Evolutionary conservation across 768 basidiomycete species (phyloP), one percentile per base, ranked within the genome.

Genomic region (Pluteus cervinus): DNA sequence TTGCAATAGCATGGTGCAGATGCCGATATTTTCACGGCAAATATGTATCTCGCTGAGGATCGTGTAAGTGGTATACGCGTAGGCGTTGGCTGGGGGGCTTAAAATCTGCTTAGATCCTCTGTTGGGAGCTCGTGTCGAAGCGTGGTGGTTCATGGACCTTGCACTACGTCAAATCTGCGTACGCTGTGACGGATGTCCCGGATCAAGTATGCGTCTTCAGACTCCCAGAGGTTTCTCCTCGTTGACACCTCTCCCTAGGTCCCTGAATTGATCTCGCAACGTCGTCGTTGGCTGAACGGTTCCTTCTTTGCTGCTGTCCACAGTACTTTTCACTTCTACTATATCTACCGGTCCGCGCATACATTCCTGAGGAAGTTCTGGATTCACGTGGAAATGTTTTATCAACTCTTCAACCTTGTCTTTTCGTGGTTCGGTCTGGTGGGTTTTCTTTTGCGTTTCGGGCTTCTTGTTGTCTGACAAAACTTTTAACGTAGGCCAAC

Each of bases 271-370:
- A 90, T 99, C 50, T 88, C 88, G 0, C 94, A 98, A 55, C 83
- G 94, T 35, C 76, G 94, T 24, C 82, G 93, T 26, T 98, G 94
- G 94, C 73, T 99, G 18, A 97, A 97, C 57, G 91, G 94, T 10
- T 93, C 90, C 3, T 98, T 99, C 79, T 99, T 99, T 60, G 96
- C 93, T 7, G 89, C 86, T 0, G 79, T 98, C 11, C 92, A 98
- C 63, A 81, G 84, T 40, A 86, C 80, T 4, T 71, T 92, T 46
- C 89, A 98, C 56, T 98, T 99, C 61, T 81, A 87, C 47, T 97
- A 97, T 55, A 76, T 99, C 26, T 98, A 98, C 57, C 79, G 94
- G 17, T 89, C 86, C 7, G 82, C 86, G 14, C 92, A 94, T 56
- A 61, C 73, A 0, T 75, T 91, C 54, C 21, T 81, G 25, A 72